Percentiles rank a stretch among this genome's conserved stretches.
Conservation (phyloP, 2,329 filamentous ascomycete genomes). For the Trichocomaceae sp. region DNA sequence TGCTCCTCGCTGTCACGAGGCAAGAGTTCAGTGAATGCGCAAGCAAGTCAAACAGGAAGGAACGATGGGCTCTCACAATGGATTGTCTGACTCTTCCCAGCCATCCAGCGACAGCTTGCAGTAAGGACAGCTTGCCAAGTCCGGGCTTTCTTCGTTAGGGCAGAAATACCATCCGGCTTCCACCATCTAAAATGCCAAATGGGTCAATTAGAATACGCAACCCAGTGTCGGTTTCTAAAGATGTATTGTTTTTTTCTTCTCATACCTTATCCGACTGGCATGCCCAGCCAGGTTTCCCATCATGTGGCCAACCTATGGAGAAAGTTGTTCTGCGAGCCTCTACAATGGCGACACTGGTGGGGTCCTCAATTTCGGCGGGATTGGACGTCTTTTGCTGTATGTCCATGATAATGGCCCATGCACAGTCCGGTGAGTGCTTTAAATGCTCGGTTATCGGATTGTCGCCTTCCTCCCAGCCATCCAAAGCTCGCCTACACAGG, state of each 20-base stretch:
- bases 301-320: conserved; percentile 78
- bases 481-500: conserved; percentile 72
- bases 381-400: conserved; percentile 42
- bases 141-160: conserved; percentile 72
- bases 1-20: conserved; percentile 71
- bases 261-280: conserved; percentile 79
- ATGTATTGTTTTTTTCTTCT: neutral
- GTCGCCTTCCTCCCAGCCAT: conserved; percentile 87
- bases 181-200: conserved; percentile 58
- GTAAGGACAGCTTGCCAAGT: conserved; percentile 86
- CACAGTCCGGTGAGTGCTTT: conserved; percentile 72
- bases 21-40: conserved; percentile 17
- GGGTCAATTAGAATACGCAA: neutral
- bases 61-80: conserved; percentile 53
- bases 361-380: conserved; percentile 59
- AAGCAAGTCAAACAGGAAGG: conserved; percentile 12
- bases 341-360: conserved; percentile 62
- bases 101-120: conserved; percentile 85
- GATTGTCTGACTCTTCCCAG: conserved; percentile 90
- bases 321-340: conserved; percentile 80
- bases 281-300: conserved; percentile 78
- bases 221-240: neutral
- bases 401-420: conserved; percentile 73
- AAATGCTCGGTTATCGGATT: conserved; percentile 79
- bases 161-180: conserved; percentile 94